Conservation (phyloP, 1,284 basidiomycete genomes). For the Flammula alnicola region DNA sequence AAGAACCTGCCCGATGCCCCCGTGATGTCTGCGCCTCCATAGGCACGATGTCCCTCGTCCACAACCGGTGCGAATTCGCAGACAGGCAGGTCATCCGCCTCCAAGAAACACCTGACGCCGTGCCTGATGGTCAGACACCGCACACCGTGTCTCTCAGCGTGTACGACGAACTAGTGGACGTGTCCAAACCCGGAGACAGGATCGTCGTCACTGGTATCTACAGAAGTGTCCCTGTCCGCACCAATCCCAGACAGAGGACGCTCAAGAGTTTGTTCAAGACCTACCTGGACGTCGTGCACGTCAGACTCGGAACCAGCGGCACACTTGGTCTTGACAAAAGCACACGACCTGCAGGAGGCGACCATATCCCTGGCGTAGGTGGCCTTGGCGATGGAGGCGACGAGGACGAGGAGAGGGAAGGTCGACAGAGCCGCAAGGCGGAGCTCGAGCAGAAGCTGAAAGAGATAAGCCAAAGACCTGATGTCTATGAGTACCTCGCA, state of each 20-base stretch:
- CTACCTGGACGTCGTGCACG: constrained; percentile 93
- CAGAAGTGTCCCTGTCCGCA: constrained; percentile 90
- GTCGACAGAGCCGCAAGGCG: constrained; percentile 53
- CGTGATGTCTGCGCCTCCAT: constrained; percentile 88
- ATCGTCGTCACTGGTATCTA: constrained; percentile 94
- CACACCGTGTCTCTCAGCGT: constrained; percentile 96
- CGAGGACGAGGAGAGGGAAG: constrained; percentile 55
- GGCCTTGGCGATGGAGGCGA: constrained; percentile 78
- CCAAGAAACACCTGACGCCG: constrained; percentile 97
- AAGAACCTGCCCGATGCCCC: constrained; percentile 90
- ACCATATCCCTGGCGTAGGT: constrained; percentile 78
- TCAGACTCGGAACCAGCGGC: constrained; percentile 77
- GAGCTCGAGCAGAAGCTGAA: constrained; percentile 70
- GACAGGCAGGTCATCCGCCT: constrained; percentile 95
- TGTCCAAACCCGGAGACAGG: constrained; percentile 94
- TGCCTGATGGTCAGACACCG: constrained; percentile 97
- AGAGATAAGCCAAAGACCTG: constrained; percentile 74
- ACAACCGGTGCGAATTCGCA: constrained; percentile 96
- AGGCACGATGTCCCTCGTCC: constrained; percentile 93
- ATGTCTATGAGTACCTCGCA: constrained; percentile 89
- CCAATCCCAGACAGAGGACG: constrained; percentile 90
- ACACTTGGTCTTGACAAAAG: constrained; percentile 82
- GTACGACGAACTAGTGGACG: constrained; percentile 97
- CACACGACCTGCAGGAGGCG: constrained; percentile 77
- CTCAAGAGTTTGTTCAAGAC: constrained; percentile 98